Base-by-base conservation (phyloP, 106 monocot genomes). In the Gastrodia elata region DNA sequence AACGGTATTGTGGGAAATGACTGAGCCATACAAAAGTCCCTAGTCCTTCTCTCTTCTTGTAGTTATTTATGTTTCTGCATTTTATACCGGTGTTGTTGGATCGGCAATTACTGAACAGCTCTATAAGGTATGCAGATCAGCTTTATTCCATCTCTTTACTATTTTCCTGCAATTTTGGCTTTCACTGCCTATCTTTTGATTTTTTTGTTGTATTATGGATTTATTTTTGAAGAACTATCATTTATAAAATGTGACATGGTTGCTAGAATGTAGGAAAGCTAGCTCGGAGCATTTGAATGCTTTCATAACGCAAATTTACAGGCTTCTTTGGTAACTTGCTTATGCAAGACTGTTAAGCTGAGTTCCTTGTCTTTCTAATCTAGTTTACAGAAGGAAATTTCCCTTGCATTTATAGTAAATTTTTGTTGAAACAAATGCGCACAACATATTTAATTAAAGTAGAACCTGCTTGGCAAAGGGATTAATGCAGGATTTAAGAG, bases 1-100 rank as follows among this genome's bases (percentile, higher is more conserved):
- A 72, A 88, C 91, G 9, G 83, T 85, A 9, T 69, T 91, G 48
- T 91, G 91, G 91, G 91, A 91, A 39, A 85, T 91, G 87, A 73
- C 85, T 33, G 87, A 91, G 75, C 87, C 85, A 5, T 91, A 91
- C 26, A 64, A 85, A 36, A 80, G 83, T 25, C 91, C 91, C 20
- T 81, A 43, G 48, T 88, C 91, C 25, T 91, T 91, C 73, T 72
- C 80, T 1, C 87, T 81, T 58, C 80, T 91, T 71, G 61, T 85
- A 13, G 38, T 79, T 65, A 70, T 83, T 38, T 91, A 91, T 74
- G 72, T 83, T 1, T 81, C 85, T 76, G 91, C 91, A 37, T 91
- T 91, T 81, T 91, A 91, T 64, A 91, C 87, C 3, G 87, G 91
- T 10, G 87, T 91, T 43, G 32, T 91, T 25, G 91, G 83, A 38